Base-by-base conservation (phyloP, 2,329 filamentous ascomycete genomes). In the Grosmannia huntii region DNA sequence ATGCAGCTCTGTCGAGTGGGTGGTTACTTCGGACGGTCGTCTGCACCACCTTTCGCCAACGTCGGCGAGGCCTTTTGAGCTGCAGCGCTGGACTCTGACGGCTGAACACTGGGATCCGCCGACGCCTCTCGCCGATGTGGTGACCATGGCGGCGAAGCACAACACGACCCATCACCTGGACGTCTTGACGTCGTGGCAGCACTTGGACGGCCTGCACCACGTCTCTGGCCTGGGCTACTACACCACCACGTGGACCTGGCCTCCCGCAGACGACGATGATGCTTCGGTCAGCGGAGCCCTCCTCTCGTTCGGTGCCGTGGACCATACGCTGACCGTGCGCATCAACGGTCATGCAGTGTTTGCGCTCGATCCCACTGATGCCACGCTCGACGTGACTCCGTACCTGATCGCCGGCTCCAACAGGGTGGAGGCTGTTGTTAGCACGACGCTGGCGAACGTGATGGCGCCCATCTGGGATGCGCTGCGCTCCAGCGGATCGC, bases 71-170 rank as follows among this genome's bases (percentile, higher is more conserved):
- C 33, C 48, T 2, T 51, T 57, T 31, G 48, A 25, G 10, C 49
- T 62, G n/a, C 38, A 21, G 3, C 23, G 46, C 23, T 62, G 60
- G 60, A 57, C 57, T 4, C 53, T 62, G 21, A 53, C 49, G 2
- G 59, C 56, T 12, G 60, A 62, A 50, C 59, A 59, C 27, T 62
- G 60, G 60, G 55, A 56, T 10, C 57, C 60, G 5, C 59, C 59
- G 21, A 46, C 52, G 12, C 38, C 57, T 19, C 31, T 60, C 27
- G 23, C 23, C 10, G 46, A 60, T 12, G 33, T 51, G 5, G 25
- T 27, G 10, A 23, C 19, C n/a, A 23, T 14, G 16, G 58, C 60
- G 4, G 9, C 23, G 23, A 36, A 41, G 19, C 33, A 28, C 38
- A 61, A 61, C 50, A 54, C 60, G 19, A 61, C 60, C 6, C 60